Evolutionary conservation across 352 stramenopile genomes (phyloP), one percentile per base, ranked within the genome.

Genomic region (Peronospora belbahrii): DNA sequence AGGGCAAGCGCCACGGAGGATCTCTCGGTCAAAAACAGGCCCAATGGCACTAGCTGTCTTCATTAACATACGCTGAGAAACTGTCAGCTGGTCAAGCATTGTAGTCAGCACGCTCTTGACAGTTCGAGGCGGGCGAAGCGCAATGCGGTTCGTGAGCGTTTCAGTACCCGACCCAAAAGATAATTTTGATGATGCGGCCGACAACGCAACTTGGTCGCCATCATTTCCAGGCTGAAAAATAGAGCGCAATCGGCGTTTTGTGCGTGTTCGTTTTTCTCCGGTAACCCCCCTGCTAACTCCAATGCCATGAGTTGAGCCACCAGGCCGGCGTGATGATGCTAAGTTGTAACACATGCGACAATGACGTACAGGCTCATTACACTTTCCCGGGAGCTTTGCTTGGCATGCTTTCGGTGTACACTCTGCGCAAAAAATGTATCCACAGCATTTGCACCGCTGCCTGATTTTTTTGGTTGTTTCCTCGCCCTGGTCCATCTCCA

Each of bases 1-100:
- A 2, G 77, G 82, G 20, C 75, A 85, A 31, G 80, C 61, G 8
- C 59, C 70, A 9, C 76, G 72, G 14, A 94, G 60, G 8, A 79
- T 60, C 25, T 90, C 76, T 33, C 83, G 65, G 39, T 94, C 82
- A 59, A 94, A 94, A 5, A 68, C 52, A 3, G 73, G 59, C 5
- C 77, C 82, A 20, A 94, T 83, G 15, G 85, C 73, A 37, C 79
- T 94, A 6, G 82, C 82, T 8, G 82, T 94, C 52, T 94, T 94
- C 68, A 94, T 78, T 10, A 94, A 62, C 75, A 91, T 90, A 20
- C 74, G 70, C 50, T 94, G 82, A 5, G 77, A 90, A 1, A 89
- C 74, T 0, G 75, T 87, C 14, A 94, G 62, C 39, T 89, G 77
- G 32, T 94, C 82, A 2, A 94, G 59, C 60, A 88, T 57, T 10